Conservation (phyloP, 176 grass and related monocot species). For the Eragrostis nindensis region DNA sequence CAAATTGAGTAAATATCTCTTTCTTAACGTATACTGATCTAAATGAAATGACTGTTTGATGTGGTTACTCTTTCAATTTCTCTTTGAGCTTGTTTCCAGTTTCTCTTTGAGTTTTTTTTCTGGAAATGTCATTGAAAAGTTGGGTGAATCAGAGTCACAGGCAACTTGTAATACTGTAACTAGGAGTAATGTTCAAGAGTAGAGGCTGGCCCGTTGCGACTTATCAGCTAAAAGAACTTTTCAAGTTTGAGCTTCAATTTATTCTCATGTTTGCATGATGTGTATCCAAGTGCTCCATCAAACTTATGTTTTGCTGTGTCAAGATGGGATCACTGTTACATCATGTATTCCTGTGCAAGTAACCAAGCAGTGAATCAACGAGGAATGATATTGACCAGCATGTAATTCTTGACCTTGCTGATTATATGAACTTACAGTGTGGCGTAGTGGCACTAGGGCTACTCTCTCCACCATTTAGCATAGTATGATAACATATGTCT, state of each 20-base stretch:
- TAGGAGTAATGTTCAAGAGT: background rate
- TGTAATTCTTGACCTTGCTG: background rate
- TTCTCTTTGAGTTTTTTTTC: background rate
- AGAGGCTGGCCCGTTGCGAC: background rate
- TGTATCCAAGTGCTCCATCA: background rate
- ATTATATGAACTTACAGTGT: background rate
- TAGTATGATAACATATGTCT: background rate
- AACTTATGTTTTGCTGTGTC: constrained; percentile 11
- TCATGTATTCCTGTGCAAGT: background rate
- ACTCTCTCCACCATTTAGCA: background rate
- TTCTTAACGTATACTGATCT: background rate
- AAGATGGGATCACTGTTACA: background rate
- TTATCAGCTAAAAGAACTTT: background rate
- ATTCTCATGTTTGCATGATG: background rate
- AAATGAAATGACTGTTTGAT: background rate
- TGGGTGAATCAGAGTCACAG: background rate
- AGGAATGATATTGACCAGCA: background rate
- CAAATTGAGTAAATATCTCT: background rate
- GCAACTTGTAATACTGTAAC: background rate
- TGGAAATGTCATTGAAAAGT: background rate
- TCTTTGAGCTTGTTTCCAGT: background rate
- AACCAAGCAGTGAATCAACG: background rate
- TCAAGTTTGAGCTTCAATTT: background rate
- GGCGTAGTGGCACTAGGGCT: too few species aligned
- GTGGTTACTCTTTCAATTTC: background rate